Percentiles rank a stretch among this genome's conserved stretches.
Conservation (phyloP, 805 yeast species). For the Wickerhamomyces canadensis region DNA sequence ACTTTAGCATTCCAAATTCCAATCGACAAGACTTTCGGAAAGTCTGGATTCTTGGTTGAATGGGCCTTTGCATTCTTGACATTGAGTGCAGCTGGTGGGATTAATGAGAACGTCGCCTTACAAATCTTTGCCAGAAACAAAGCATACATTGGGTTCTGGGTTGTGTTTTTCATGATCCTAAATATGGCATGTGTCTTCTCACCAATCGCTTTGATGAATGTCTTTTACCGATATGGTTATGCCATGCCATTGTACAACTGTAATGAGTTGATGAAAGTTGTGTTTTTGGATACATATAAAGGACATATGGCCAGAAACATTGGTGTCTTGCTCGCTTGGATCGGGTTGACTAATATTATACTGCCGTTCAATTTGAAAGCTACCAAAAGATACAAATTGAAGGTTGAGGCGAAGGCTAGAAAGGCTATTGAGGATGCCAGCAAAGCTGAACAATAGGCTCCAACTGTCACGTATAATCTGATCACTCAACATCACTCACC, state of each 20-base stretch:
- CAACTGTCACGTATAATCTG: no score
- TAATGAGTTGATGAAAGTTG: constrained; percentile 51
- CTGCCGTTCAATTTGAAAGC: constrained; percentile 31
- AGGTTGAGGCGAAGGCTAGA: background rate
- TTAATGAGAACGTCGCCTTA: constrained; percentile 57
- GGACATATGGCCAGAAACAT: constrained; percentile 53
- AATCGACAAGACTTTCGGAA: constrained; percentile 51
- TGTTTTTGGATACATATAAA: constrained; percentile 50
- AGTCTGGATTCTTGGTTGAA: constrained; percentile 62
- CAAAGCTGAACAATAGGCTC: no score
- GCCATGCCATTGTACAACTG: constrained; percentile 67
- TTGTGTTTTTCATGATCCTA: constrained; percentile 56
- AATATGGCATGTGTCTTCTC: constrained; percentile 64
- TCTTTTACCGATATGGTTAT: constrained; percentile 56
- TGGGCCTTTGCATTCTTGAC: constrained; percentile 65
- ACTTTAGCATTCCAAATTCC: constrained; percentile 63
- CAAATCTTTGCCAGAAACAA: constrained; percentile 34
- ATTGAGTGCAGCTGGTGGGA: constrained; percentile 69
- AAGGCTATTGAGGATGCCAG: background rate
- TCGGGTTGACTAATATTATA: constrained; percentile 36
- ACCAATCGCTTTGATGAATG: constrained; percentile 51
- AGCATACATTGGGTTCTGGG: constrained; percentile 73
- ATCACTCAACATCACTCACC: no score
- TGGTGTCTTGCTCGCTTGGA: constrained; percentile 59
- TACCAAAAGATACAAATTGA: background rate